These are phyloP conservation scores for Trichosporon sp. DNA, from an alignment of 1,284 basidiomycete species.

Conservation along the genomic window DNA sequence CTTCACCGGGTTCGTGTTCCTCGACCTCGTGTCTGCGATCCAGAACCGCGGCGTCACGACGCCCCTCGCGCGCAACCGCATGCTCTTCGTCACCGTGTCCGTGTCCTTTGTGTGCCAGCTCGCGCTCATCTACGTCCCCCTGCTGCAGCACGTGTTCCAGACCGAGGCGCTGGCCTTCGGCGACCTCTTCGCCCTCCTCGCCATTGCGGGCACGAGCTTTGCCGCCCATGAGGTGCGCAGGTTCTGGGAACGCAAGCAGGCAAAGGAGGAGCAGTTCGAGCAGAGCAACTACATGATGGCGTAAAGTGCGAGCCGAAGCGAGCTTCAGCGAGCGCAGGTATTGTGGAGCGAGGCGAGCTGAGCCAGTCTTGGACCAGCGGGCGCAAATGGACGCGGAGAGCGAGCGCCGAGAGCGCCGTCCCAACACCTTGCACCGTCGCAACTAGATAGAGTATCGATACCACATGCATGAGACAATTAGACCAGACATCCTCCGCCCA, in stretches of 20 bases:
- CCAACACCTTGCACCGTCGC: neutral
- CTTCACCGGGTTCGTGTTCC: conserved; percentile 94
- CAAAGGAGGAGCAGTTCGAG: conserved; percentile 40
- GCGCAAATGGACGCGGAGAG: too few species aligned
- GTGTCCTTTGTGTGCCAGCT: conserved; percentile 82
- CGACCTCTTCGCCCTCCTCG: conserved; percentile 74
- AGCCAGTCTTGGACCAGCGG: too few species aligned
- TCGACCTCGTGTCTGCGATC: conserved; percentile 90
- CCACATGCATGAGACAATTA: neutral
- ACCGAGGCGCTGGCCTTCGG: conserved; percentile 72
- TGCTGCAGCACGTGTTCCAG: conserved; percentile 91
- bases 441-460: neutral
- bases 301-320: neutral
- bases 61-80: conserved; percentile 75
- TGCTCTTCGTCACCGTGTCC: conserved; percentile 84
- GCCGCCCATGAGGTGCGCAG: conserved; percentile 77
- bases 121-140: conserved; percentile 82
- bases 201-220: conserved; percentile 71
- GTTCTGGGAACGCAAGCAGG: conserved; percentile 68
- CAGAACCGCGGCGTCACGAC: conserved; percentile 90
- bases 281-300: conserved; percentile 14
- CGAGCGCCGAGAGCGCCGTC: neutral
- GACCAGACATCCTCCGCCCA: neutral
- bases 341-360: too few species aligned
- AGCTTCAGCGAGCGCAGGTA: neutral